Conservation (phyloP, 2,329 filamentous ascomycete species). For the Gremmenia infestans region DNA sequence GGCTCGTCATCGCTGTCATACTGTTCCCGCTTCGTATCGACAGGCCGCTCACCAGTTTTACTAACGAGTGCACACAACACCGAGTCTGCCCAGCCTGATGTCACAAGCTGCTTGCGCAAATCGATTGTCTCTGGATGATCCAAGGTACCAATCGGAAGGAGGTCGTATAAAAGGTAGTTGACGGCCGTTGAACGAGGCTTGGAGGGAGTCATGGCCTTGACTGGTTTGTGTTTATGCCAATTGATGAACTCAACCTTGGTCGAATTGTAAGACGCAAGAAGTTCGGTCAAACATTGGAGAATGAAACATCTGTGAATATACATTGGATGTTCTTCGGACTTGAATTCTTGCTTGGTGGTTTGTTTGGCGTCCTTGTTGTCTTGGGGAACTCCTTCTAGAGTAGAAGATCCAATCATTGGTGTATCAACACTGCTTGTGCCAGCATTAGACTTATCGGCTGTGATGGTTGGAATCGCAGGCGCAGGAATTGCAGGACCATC, state of each 20-base stretch:
- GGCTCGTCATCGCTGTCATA: slow-evolving; percentile 71
- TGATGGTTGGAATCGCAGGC: slow-evolving; percentile 11
- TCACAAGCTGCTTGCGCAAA: slow-evolving; percentile 80
- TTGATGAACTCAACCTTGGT: slow-evolving; percentile 99
- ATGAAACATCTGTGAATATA: slow-evolving; percentile 97
- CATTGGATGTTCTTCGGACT: slow-evolving; percentile 87
- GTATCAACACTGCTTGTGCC: slow-evolving; percentile 22
- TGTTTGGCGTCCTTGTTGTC: slow-evolving; percentile 47
- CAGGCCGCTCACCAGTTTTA: slow-evolving; percentile 75
- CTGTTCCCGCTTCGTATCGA: slow-evolving; percentile 51
- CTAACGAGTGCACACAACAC: slow-evolving; percentile 82
- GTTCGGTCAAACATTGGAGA: slow-evolving; percentile 83
- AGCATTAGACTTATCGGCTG: slow-evolving; percentile 14
- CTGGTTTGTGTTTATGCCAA: slow-evolving; percentile 70
- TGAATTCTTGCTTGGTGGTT: slow-evolving; percentile 69
- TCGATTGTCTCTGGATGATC: slow-evolving; percentile 68
- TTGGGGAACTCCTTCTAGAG: slow-evolving; percentile 31
- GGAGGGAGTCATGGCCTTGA: slow-evolving; percentile 75
- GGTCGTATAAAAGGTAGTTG: slow-evolving; percentile 84
- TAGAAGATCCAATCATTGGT: slow-evolving; percentile 18
- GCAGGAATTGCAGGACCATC: slow-evolving; percentile 54
- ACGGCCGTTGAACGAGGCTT: slow-evolving; percentile 90
- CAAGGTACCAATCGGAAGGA: slow-evolving; percentile 60
- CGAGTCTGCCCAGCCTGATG: slow-evolving; percentile 79
- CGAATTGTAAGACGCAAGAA: slow-evolving; percentile 86